Conservation (phyloP, 345 rosid species). For the Turnera subulata region DNA sequence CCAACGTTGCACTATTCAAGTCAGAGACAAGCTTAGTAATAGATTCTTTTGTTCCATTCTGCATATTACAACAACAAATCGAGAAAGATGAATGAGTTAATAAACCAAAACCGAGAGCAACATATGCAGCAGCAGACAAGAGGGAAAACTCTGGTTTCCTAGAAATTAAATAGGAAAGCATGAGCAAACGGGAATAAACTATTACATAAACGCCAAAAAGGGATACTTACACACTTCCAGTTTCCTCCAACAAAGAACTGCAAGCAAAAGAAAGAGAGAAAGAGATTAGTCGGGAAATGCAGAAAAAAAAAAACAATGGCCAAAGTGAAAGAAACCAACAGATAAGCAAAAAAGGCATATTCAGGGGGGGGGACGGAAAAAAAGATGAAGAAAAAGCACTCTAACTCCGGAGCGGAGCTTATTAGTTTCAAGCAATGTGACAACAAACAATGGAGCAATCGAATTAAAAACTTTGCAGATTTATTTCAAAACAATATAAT, state of each 20-base stretch:
- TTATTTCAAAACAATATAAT: too few species aligned
- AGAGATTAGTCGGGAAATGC: not conserved
- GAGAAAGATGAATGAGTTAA: conserved; percentile 9
- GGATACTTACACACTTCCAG: conserved; percentile 94
- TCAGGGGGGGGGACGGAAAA: too few species aligned
- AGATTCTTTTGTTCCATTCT: conserved; percentile 96
- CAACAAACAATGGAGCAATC: too few species aligned
- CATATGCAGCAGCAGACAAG: conserved; percentile 1
- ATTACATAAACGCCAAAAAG: not conserved
- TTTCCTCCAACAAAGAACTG: conserved; percentile 99
- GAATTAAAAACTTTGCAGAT: too few species aligned
- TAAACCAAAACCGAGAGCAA: conserved; percentile 5
- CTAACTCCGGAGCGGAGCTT: too few species aligned
- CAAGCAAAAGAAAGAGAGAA: conserved; percentile 25
- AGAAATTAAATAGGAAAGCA: not conserved
- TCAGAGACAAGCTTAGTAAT: conserved; percentile 86
- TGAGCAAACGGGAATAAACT: not conserved
- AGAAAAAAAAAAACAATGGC: too few species aligned
- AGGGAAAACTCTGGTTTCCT: not conserved
- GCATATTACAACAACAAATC: conserved; percentile 4
- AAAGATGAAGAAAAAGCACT: not conserved
- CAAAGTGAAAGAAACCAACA: too few species aligned
- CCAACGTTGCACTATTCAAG: conserved; percentile 75
- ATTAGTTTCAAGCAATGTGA: not conserved
- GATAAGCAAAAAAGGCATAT: not conserved